These are phyloP conservation scores for Neofusicoccum kwambonambiense DNA, from an alignment of 2,329 filamentous ascomycete species.

Conservation along the genomic window DNA sequence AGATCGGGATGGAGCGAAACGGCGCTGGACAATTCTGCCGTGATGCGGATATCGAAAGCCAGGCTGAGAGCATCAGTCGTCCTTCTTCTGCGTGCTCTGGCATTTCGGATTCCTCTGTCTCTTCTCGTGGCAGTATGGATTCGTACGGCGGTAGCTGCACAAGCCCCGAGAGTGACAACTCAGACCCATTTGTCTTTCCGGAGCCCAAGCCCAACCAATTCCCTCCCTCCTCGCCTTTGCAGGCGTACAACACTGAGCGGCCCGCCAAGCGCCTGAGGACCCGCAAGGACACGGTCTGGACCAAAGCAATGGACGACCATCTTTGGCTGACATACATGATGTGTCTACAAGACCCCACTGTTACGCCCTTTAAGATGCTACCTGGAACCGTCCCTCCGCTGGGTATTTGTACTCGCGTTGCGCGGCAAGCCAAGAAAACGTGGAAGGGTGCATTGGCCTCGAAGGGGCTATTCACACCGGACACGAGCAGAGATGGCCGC, in stretches of 20 bases:
- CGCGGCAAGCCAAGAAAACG: conserved; percentile 59
- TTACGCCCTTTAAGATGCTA: conserved; percentile 66
- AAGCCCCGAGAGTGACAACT: conserved; percentile 59
- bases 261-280: conserved; percentile 44
- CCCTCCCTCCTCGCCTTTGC: conserved; percentile 32
- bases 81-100: conserved; percentile 59
- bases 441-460: conserved; percentile 50
- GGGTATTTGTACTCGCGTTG: conserved; percentile 63
- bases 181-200: conserved; percentile 55
- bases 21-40: conserved; percentile 29
- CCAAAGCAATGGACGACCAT: conserved; percentile 63
- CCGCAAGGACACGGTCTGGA: conserved; percentile 50
- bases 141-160: conserved; percentile 61
- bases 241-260: conserved; percentile 26
- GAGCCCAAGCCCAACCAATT: conserved; percentile 31
- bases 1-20: conserved; percentile 31
- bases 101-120: conserved; percentile 62
- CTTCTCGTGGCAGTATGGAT: conserved; percentile 58
- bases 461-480: conserved; percentile 38
- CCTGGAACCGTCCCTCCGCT: conserved; percentile 63
- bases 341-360: conserved; percentile 64
- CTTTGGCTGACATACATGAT: conserved; percentile 65
- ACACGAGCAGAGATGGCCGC: conserved; percentile 42
- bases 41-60: conserved; percentile 35
- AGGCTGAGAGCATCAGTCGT: conserved; percentile 50